Base-by-base conservation (phyloP, 2,329 filamentous ascomycete species). In the Thermomyces lanuginosus region DNA sequence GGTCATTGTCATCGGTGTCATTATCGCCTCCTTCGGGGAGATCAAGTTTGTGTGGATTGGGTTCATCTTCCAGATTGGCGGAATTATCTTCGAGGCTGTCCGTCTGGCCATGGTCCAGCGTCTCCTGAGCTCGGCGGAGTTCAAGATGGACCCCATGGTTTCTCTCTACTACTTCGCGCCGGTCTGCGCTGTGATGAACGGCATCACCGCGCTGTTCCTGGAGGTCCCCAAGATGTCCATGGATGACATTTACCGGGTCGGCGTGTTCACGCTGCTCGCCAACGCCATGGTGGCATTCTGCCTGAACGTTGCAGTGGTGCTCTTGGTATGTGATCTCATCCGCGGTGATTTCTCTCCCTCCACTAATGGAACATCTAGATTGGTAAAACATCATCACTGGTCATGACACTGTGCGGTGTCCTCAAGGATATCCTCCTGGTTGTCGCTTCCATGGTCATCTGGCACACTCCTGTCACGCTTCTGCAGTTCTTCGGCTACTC, bases 21-120 rank as follows among this genome's bases (percentile, higher is more conserved):
- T 93, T 39, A 82, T 98, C 47, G 89, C 89, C 26, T 92, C 86
- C 1, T 70, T 92, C 37, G 89, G 89, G 45, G 89, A 98, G 63
- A 91, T 98, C 56, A 75, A 84, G 51, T 98, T 98, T 50, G 77
- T 58, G 42, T 40, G 59, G 31, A 43, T 68, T 21, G 72, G 72
- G 24, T 72, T 78, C 51, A 35, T 73, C 17, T 76, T 67, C 55
- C 81, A 89, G 57, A 49, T 76, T 28, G 75, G 66, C 33, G 81
- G 79, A 37, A 79, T 84, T 39, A 49, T 76, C 26, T 86, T 84
- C 45, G 81, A 91, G 58, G 79, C 81, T 22, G 65, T 79, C 35
- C 74, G 81, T 33, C 61, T 89, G 36, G 75, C 83, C 55, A 81
- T 91, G 77, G 79, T 89, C 31, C 76, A 91, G 57, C 72, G 76